Evolutionary conservation across 805 yeast genomes (phyloP).

Genomic region (Candida ponderosae): DNA sequence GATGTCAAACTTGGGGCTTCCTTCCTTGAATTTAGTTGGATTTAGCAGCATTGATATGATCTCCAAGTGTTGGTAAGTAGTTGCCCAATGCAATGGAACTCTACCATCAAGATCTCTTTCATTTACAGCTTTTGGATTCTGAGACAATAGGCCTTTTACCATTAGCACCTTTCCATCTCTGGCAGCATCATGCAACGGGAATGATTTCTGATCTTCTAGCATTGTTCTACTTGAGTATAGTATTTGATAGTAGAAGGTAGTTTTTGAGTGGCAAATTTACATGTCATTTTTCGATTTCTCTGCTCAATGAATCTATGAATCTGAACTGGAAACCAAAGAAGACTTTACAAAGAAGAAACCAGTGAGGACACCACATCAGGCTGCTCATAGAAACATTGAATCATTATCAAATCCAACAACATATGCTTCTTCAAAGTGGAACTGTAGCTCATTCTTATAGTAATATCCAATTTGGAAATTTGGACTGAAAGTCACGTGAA

Average conservation of each 20-base stretch:
- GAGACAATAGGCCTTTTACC: constrained; percentile 39
- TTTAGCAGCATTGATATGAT: constrained; percentile 39
- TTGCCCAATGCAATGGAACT: constrained; percentile 86
- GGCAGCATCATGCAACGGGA: constrained; percentile 54
- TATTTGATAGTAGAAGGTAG: too few relatives aligned
- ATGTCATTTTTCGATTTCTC: background rate
- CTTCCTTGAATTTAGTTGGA: constrained; percentile 23
- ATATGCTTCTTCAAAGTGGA: too few relatives aligned
- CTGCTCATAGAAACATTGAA: too few relatives aligned
- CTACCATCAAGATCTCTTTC: constrained; percentile 65
- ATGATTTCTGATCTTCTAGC: background rate
- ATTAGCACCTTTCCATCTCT: constrained; percentile 47
- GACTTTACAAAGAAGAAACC: too few relatives aligned
- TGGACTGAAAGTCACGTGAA: too few relatives aligned
- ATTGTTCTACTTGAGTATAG: too few relatives aligned
- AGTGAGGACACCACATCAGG: too few relatives aligned
- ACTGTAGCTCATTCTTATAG: too few relatives aligned
- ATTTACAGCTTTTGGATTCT: constrained; percentile 38
- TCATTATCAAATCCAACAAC: too few relatives aligned
- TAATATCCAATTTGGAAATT: too few relatives aligned
- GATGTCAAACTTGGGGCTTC: constrained; percentile 22
- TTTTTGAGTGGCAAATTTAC: background rate
- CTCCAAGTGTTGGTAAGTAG: constrained; percentile 49
- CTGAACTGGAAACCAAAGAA: background rate
- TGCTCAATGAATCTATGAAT: background rate